Percentiles rank a stretch among this genome's conserved stretches.
These are phyloP conservation scores for Exophiala spinifera DNA, from an alignment of 2,329 filamentous ascomycete species.

Conservation along the genomic window DNA sequence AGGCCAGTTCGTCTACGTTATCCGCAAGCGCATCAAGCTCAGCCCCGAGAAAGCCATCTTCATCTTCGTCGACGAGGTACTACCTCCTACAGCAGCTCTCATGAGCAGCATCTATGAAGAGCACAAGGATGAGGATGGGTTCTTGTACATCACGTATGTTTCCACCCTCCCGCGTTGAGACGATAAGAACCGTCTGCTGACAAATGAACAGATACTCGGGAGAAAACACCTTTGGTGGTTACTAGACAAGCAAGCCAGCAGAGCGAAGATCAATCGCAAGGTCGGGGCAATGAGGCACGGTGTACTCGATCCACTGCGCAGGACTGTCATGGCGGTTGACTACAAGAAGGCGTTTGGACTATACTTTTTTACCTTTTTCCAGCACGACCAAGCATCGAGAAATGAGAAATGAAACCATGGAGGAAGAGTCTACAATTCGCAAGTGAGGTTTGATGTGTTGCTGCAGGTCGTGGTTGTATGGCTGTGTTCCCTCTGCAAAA, in stretches of 20 bases:
- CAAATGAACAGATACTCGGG: slow-evolving; percentile 70
- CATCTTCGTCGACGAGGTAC: slow-evolving; percentile 98
- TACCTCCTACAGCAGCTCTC: slow-evolving; percentile 91
- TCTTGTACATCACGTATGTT: slow-evolving; percentile 92
- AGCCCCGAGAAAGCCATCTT: slow-evolving; percentile 99
- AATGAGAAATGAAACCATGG: neutral
- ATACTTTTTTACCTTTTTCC: neutral
- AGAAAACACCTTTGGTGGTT: slow-evolving; percentile 90
- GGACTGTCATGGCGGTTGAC: neutral
- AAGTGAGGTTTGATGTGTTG: neutral
- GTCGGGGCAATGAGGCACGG: slow-evolving; percentile 2
- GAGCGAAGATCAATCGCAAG: neutral
- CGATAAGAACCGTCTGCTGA: slow-evolving; percentile 24
- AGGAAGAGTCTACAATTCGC: neutral
- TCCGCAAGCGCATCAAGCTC: slow-evolving; percentile 99
- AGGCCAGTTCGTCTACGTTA: slow-evolving; percentile 99
- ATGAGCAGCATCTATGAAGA: slow-evolving; percentile 99
- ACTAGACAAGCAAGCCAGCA: slow-evolving; percentile 1
- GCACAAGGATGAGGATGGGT: slow-evolving; percentile 86
- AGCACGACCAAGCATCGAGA: neutral
- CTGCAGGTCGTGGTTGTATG: neutral
- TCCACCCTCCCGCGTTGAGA: neutral
- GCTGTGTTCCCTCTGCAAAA: neutral
- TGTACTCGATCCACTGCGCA: slow-evolving; percentile 12
- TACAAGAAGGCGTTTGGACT: slow-evolving; percentile 1